These are phyloP conservation scores for Aspergillus fumigatus DNA, from an alignment of 2,329 filamentous ascomycete genomes.

Conservation along the genomic window DNA sequence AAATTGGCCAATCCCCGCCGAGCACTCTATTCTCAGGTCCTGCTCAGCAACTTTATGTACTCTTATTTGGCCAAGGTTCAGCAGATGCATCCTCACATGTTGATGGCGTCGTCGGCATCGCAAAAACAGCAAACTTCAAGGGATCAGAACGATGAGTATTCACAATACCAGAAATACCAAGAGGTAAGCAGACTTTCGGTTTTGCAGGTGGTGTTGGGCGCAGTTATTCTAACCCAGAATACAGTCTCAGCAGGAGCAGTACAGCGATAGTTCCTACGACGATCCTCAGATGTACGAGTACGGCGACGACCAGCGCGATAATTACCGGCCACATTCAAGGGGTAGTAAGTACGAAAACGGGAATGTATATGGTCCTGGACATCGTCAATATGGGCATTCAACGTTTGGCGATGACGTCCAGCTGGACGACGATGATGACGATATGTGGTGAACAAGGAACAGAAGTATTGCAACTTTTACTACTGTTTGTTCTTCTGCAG, in stretches of 20 bases:
- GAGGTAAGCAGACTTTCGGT: conserved; percentile 32
- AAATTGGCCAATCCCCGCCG: conserved; percentile 96
- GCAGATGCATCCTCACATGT: conserved; percentile 95
- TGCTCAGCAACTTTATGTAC: conserved; percentile 99
- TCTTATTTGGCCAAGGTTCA: conserved; percentile 97
- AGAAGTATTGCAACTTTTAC: conserved; percentile 17
- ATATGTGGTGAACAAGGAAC: conserved; percentile 44
- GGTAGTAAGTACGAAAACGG: conserved; percentile 37
- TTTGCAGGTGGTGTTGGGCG: not conserved
- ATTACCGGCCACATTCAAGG: conserved; percentile 34
- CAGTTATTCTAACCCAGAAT: not conserved
- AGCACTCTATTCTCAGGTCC: conserved; percentile 85
- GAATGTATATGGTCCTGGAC: conserved; percentile 30
- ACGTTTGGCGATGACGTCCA: conserved; percentile 40
- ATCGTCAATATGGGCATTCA: conserved; percentile 38
- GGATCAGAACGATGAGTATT: conserved; percentile 40
- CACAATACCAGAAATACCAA: conserved; percentile 45
- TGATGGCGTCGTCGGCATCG: conserved; percentile 73
- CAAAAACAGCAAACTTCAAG: conserved; percentile 53
- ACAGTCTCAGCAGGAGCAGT: conserved; percentile 28
- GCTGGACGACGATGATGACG: conserved; percentile 42
- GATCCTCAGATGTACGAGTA: conserved; percentile 51
- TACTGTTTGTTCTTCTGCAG: conserved; percentile 24
- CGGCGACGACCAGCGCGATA: conserved; percentile 40
- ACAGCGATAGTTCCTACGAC: conserved; percentile 42